Percentiles rank a stretch among this genome's conserved stretches.
Evolutionary conservation across 2,329 filamentous ascomycete genomes (phyloP).

Genomic region (Talaromyces amestolkiae): DNA sequence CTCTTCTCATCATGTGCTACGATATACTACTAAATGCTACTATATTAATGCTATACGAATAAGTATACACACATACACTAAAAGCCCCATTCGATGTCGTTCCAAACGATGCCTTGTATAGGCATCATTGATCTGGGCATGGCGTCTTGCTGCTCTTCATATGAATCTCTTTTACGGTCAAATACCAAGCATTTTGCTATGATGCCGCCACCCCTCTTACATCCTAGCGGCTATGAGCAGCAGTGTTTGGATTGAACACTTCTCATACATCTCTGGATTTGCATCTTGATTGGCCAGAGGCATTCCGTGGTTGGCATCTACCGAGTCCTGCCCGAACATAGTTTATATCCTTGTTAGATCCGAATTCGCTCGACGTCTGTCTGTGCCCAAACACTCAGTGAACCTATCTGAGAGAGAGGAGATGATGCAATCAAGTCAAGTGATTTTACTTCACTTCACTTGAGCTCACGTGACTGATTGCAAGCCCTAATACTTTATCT

Average conservation of each 20-base stretch:
- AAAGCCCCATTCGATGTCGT: not conserved
- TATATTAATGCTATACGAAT: not conserved
- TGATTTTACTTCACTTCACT: not conserved
- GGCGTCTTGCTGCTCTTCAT: not conserved
- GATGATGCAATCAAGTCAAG: not conserved
- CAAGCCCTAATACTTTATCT: not conserved
- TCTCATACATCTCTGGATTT: not conserved
- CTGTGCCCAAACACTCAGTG: not conserved
- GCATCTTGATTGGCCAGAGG: not conserved
- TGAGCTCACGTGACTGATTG: not conserved
- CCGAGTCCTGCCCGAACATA: not conserved
- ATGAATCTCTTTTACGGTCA: not conserved
- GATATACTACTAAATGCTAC: not conserved
- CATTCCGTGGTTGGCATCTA: not conserved
- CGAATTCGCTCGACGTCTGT: not conserved
- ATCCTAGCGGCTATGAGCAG: not conserved
- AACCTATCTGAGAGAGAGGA: conserved; percentile 1
- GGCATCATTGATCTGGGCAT: not conserved
- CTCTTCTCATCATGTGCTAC: not conserved
- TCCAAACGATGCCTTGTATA: not conserved
- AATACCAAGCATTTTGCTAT: not conserved
- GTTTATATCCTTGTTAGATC: not conserved
- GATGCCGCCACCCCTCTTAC: not conserved
- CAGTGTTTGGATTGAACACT: not conserved
- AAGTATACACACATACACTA: not conserved